Percentiles rank a stretch among this genome's conserved stretches.
These are phyloP conservation scores for Coemansia sp. DNA, from an alignment of 192 early-diverging fungal genomes.

Conservation along the genomic window DNA sequence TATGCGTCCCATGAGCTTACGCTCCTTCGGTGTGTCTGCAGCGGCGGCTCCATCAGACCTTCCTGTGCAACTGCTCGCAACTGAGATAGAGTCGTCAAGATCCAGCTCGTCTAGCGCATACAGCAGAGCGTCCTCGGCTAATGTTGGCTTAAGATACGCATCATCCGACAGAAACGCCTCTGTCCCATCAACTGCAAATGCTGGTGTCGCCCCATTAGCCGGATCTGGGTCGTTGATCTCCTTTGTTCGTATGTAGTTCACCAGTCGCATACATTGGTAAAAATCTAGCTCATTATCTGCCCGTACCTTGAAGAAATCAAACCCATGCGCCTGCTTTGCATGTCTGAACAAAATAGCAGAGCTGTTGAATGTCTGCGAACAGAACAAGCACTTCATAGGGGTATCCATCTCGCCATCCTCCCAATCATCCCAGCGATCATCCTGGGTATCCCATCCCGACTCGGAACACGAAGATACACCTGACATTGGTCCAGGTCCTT, in stretches of 20 bases:
- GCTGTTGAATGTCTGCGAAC: constrained; percentile 55
- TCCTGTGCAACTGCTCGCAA: constrained; percentile 10
- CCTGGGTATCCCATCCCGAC: constrained; percentile 55
- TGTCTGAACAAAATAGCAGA: constrained; percentile 64
- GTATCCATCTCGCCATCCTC: constrained; percentile 62
- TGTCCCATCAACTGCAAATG: constrained; percentile 52
- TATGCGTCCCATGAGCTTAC: constrained; percentile 59
- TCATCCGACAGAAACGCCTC: constrained; percentile 68
- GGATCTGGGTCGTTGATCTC: constrained; percentile 26
- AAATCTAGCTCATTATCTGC: constrained; percentile 67
- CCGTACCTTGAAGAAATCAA: constrained; percentile 65
- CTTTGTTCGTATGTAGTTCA: constrained; percentile 56
- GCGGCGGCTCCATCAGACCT: constrained; percentile 11
- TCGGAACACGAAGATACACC: constrained; percentile 43
- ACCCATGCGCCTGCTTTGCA: constrained; percentile 59
- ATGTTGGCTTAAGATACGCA: constrained; percentile 62
- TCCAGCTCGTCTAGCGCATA: constrained; percentile 76
- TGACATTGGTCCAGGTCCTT: constrained; percentile 25
- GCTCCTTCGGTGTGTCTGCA: constrained; percentile 56
- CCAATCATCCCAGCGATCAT: constrained; percentile 74
- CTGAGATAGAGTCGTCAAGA: constrained; percentile 53
- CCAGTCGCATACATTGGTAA: constrained; percentile 70
- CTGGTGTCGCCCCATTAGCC: constrained; percentile 12
- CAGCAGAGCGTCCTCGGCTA: constrained; percentile 69
- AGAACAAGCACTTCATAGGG: constrained; percentile 73